Evolutionary conservation across 257 asterid species (phyloP).

Genomic region (Nicotiana obtusifolia): DNA sequence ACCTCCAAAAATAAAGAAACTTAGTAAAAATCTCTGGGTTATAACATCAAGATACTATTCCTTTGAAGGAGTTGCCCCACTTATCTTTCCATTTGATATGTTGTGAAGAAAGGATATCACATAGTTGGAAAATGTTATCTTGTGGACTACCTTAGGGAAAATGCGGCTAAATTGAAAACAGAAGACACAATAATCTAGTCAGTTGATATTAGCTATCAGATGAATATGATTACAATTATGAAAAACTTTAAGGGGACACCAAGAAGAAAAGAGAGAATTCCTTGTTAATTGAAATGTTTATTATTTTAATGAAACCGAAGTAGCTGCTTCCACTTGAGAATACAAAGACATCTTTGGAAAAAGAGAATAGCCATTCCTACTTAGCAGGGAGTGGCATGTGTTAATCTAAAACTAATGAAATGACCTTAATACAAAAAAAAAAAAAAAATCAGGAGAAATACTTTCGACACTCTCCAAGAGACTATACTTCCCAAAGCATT

Average conservation of each 20-base stretch:
- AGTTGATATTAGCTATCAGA: not conserved
- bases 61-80: no score
- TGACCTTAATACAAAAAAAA: not conserved
- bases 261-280: not conserved
- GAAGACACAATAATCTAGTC: not conserved
- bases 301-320: not conserved
- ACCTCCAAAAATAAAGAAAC: not conserved
- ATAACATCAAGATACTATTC: slow-evolving; percentile 11
- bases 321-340: not conserved
- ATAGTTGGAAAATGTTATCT: not conserved
- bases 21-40: not conserved
- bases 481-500: not conserved
- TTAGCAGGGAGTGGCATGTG: no score
- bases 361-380: no score
- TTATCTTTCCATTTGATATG: no score
- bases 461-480: not conserved
- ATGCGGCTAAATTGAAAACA: not conserved
- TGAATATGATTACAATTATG: not conserved
- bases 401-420: no score
- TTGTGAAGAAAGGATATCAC: not conserved
- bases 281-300: not conserved
- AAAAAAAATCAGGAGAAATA: not conserved
- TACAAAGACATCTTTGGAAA: no score
- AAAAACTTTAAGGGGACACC: not conserved
- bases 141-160: not conserved